Evolutionary conservation across 2,329 filamentous ascomycete genomes (phyloP).

Genomic region (Monilinia fructigena): DNA sequence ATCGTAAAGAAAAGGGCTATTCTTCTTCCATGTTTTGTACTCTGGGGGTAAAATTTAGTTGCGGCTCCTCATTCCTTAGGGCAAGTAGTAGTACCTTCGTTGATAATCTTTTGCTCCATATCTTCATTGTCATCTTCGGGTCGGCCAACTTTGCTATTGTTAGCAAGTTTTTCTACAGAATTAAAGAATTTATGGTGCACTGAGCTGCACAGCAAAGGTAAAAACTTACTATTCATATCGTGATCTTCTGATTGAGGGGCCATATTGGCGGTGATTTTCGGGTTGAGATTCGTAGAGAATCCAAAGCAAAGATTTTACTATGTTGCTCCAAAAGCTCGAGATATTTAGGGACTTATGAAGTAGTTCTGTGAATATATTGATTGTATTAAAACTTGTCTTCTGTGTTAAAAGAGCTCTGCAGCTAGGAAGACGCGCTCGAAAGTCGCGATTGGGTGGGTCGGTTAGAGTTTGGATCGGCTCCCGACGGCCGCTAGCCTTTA

Average conservation of each 20-base stretch:
- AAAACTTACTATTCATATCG: slow-evolving; percentile 49
- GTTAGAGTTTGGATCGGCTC: slow-evolving; percentile 26
- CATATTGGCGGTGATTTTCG: slow-evolving; percentile 41
- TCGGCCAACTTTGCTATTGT: slow-evolving; percentile 47
- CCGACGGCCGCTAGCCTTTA: slow-evolving; percentile 17
- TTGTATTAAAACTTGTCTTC: slow-evolving; percentile 3
- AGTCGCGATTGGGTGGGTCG: slow-evolving; percentile 24
- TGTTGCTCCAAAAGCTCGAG: not conserved
- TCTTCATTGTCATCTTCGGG: slow-evolving; percentile 67
- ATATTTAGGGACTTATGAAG: not conserved
- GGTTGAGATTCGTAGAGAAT: not conserved
- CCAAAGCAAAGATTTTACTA: not conserved
- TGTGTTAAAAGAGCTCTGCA: slow-evolving; percentile 7
- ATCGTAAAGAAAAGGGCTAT: slow-evolving; percentile 96
- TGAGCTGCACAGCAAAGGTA: not conserved
- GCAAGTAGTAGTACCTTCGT: slow-evolving; percentile 66
- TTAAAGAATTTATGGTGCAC: not conserved
- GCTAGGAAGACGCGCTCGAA: slow-evolving; percentile 19
- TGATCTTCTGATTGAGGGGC: slow-evolving; percentile 47
- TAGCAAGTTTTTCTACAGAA: slow-evolving; percentile 19
- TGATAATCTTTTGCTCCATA: slow-evolving; percentile 82
- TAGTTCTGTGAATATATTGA: slow-evolving; percentile 4
- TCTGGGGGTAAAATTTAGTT: slow-evolving; percentile 51
- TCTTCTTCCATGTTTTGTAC: slow-evolving; percentile 99
- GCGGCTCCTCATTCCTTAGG: slow-evolving; percentile 5